Evolutionary conservation across 371 early-diverging fungal genomes (phyloP), one percentile per base, ranked within the genome.

Genomic region (Mortierella polycephala): DNA sequence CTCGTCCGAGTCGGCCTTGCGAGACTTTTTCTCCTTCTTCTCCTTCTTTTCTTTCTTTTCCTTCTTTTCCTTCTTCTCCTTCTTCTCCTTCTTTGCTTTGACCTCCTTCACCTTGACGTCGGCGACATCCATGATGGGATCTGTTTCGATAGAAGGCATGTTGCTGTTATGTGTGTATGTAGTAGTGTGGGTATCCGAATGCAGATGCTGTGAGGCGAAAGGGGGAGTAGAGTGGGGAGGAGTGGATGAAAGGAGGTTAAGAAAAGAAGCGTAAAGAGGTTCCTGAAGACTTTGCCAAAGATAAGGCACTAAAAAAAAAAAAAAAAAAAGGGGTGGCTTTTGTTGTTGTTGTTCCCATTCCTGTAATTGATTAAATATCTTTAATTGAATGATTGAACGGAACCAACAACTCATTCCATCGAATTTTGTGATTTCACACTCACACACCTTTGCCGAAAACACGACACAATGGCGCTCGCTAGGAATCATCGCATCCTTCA

Each of bases 11-110:
- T 67, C 69, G 44, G 70, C 56, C 59, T 69, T 73, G n/a, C 77
- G 57, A 18, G 72, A 69, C 59, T 75, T 79, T 8, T 67, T 67
- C 23, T 67, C 76, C 70, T 82, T 82, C 69, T 83, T 69, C 53
- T 80, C 77, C 53, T 75, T 66, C 55, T 71, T 51, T 57, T 77
- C 76, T 46, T 82, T 71, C 45, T 81, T 75, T 20, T 61, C 82
- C 41, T 74, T 75, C 69, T 86, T 81, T 45, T 80, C 83, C 68
- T 85, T 85, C 72, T 84, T 85, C 51, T 67, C 71, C 56, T 57
- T 75, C 57, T 70, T 74, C 23, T 73, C 65, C 45, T 81, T 62
- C 70, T 82, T 81, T 50, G 69, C 66, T 67, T 80, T 82, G 52
- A 80, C 71, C 9, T 81, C 80, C 67, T 77, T 81, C 46, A 67